These are phyloP conservation scores for Ulota crispa DNA, from an alignment of 225 moss, liverwort and hornwort genomes.

Conservation along the genomic window DNA sequence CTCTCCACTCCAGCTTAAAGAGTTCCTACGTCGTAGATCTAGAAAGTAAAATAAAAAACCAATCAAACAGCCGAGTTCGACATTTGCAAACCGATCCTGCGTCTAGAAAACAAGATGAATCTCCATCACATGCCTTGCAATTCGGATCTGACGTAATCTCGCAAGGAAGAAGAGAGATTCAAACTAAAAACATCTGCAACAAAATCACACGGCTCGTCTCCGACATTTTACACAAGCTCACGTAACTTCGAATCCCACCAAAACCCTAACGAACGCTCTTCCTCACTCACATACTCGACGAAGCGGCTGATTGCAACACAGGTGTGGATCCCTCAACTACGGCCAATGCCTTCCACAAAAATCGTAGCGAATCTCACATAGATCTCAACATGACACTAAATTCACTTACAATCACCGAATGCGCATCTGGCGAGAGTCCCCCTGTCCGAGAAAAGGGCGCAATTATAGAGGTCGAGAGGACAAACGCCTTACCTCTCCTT, in stretches of 20 bases:
- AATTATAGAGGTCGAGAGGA: neutral
- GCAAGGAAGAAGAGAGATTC: neutral
- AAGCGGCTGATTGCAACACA: neutral
- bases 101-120: neutral
- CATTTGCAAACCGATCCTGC: neutral
- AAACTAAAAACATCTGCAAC: neutral
- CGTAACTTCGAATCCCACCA: neutral
- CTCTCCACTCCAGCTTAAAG: neutral
- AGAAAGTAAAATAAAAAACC: neutral
- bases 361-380: neutral
- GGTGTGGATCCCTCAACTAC: neutral
- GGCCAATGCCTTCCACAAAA: neutral
- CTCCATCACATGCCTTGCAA: neutral
- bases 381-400: neutral
- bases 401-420: neutral
- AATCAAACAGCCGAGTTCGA: neutral
- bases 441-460: neutral
- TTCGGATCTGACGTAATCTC: conserved; percentile 4
- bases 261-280: conserved; percentile 33
- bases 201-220: neutral
- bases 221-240: conserved; percentile 6
- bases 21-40: conserved; percentile 4
- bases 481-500: neutral
- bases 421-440: neutral
- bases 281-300: neutral